Conservation (phyloP, 2,329 filamentous ascomycete genomes). For the Emericellopsis atlantica region DNA sequence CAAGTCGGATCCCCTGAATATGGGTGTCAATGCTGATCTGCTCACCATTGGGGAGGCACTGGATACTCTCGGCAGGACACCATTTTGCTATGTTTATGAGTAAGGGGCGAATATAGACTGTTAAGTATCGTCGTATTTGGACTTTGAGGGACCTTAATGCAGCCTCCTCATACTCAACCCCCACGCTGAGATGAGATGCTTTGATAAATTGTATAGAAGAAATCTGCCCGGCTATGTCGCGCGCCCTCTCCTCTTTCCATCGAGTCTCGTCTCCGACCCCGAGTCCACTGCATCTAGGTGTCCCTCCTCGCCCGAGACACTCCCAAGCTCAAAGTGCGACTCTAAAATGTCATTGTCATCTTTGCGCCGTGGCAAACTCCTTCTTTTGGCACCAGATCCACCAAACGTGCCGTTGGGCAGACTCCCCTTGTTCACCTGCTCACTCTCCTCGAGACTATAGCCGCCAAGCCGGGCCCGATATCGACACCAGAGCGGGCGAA, state of each 20-base stretch:
- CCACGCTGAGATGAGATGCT: no score
- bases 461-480: background rate
- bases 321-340: background rate
- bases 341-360: background rate
- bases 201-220: no score
- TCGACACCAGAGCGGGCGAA: background rate
- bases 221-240: no score
- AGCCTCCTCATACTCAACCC: no score
- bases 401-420: background rate
- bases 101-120: background rate
- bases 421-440: background rate
- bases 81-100: slow-evolving; percentile 15
- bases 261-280: no score
- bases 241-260: no score
- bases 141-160: no score
- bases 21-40: slow-evolving; percentile 7
- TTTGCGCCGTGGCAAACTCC: background rate
- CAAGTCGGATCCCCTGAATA: slow-evolving; percentile 8
- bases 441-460: background rate
- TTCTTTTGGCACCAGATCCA: background rate
- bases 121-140: no score
- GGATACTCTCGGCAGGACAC: slow-evolving; percentile 10
- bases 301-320: no score
- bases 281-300: no score
- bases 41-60: slow-evolving; percentile 9